Evolutionary conservation across 1,139 yeast species (phyloP).

Genomic region (Trichomonascaceae sp.): DNA sequence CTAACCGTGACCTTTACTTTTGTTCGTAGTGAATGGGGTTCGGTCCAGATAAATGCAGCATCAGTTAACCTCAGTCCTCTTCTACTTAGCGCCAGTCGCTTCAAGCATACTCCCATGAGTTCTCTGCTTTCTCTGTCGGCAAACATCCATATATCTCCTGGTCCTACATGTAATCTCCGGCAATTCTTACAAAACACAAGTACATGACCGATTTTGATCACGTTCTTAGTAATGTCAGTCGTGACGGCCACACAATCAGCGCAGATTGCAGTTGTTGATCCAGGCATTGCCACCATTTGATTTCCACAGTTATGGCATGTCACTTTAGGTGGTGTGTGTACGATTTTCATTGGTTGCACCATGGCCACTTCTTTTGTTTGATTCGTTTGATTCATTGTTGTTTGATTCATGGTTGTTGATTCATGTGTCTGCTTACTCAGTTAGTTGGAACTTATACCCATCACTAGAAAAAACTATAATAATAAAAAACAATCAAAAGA

Average conservation of each 20-base stretch:
- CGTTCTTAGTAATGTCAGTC: slow-evolving; percentile 90
- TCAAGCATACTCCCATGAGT: slow-evolving; percentile 75
- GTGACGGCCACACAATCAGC: slow-evolving; percentile 90
- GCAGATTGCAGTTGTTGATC: slow-evolving; percentile 69
- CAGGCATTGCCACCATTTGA: slow-evolving; percentile 72
- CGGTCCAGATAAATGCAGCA: slow-evolving; percentile 96
- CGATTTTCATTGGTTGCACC: slow-evolving; percentile 3
- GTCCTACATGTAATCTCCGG: slow-evolving; percentile 71
- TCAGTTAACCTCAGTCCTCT: slow-evolving; percentile 83
- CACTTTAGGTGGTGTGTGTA: slow-evolving; percentile 59
- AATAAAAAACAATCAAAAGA: no score
- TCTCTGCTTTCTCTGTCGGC: slow-evolving; percentile 92
- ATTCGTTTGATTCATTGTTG: no score
- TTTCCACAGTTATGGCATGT: slow-evolving; percentile 97
- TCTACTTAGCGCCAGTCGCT: slow-evolving; percentile 36
- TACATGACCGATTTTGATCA: slow-evolving; percentile 83
- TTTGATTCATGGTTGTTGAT: no score
- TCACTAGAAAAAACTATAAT: no score
- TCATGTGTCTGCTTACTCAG: no score
- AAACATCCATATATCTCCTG: slow-evolving; percentile 86
- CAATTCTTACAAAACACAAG: slow-evolving; percentile 87
- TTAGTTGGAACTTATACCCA: no score
- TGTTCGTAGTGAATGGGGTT: slow-evolving; percentile 94
- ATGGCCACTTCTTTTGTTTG: no score
- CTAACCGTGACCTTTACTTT: slow-evolving; percentile 85